Evolutionary conservation across 495 filamentous ascomycete genomes (phyloP).

Genomic region (Xylaria intraflava): DNA sequence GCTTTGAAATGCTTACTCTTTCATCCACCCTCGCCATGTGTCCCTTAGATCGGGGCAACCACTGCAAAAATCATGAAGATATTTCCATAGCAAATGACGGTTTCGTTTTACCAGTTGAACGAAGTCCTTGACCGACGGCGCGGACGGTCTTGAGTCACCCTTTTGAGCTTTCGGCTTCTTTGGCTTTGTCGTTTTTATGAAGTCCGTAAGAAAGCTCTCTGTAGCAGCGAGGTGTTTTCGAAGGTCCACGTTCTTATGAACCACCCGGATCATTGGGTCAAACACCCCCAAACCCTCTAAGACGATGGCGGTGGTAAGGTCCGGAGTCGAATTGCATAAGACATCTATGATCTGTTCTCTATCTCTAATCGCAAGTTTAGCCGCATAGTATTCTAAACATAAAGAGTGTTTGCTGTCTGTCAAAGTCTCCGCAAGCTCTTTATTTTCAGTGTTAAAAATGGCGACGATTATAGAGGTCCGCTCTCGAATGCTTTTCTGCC

Average conservation of each 20-base stretch:
- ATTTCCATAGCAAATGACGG: constrained; percentile 48
- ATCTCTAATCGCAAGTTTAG: constrained; percentile 53
- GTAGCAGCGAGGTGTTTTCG: constrained; percentile 50
- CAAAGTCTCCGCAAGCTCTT: constrained; percentile 26
- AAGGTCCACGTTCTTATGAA: constrained; percentile 60
- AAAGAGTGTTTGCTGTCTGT: constrained; percentile 45
- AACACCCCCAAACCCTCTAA: constrained; percentile 51
- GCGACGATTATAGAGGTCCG: constrained; percentile 44
- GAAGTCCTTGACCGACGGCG: constrained; percentile 57
- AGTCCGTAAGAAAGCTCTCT: constrained; percentile 53
- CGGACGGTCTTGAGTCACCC: background rate
- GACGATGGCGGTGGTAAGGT: constrained; percentile 52
- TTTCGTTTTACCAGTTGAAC: constrained; percentile 50
- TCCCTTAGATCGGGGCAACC: constrained; percentile 52
- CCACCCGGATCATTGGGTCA: constrained; percentile 57
- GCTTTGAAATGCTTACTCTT: constrained; percentile 11
- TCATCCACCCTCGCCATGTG: constrained; percentile 45
- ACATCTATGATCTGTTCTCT: constrained; percentile 52
- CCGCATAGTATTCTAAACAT: constrained; percentile 53
- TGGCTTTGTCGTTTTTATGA: constrained; percentile 43
- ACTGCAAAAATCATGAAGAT: constrained; percentile 54
- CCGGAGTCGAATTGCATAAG: constrained; percentile 52
- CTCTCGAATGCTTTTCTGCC: constrained; percentile 31
- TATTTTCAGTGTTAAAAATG: constrained; percentile 36
- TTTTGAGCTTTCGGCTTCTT: constrained; percentile 24